Conservation (phyloP, 768 basidiomycete genomes). For the Mycena rosella region DNA sequence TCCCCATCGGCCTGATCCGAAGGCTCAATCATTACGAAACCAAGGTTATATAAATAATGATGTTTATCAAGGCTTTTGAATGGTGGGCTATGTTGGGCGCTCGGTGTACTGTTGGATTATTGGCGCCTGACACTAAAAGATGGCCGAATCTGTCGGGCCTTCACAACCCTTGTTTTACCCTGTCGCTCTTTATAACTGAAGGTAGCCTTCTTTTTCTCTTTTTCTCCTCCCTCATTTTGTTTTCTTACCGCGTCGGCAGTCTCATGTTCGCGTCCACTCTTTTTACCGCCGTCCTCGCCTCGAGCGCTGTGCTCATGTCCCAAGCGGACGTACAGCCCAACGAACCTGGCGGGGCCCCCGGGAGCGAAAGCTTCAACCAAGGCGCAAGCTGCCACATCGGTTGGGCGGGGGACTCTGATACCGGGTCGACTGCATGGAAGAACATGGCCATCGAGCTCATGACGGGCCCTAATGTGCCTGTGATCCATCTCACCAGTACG, state of each 20-base stretch:
- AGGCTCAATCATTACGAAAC: too few species aligned
- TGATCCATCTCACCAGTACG: constrained; percentile 78
- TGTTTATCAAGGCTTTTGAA: too few species aligned
- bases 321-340: constrained; percentile 72
- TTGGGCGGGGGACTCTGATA: constrained; percentile 71
- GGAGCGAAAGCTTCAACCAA: constrained; percentile 66
- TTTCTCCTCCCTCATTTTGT: neutral
- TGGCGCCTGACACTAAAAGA: too few species aligned
- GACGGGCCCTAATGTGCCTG: constrained; percentile 79
- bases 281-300: constrained; percentile 53
- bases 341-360: constrained; percentile 72
- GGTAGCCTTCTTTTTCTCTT: too few species aligned
- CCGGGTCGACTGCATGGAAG: constrained; percentile 67
- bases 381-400: constrained; percentile 67
- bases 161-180: too few species aligned
- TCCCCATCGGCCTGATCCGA: constrained; percentile 77
- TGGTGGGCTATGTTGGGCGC: too few species aligned
- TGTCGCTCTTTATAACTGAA: too few species aligned
- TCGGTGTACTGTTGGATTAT: too few species aligned
- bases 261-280: constrained; percentile 55
- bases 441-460: constrained; percentile 83
- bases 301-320: constrained; percentile 53
- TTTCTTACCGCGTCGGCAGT: constrained; percentile 7
- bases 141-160: too few species aligned
- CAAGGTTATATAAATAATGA: too few species aligned